Percentiles rank a stretch among this genome's conserved stretches.
phyloP scores from a whole-genome alignment of 2,329 filamentous ascomycete genomes.

The Trichoderma koningiopsis region DNA sequence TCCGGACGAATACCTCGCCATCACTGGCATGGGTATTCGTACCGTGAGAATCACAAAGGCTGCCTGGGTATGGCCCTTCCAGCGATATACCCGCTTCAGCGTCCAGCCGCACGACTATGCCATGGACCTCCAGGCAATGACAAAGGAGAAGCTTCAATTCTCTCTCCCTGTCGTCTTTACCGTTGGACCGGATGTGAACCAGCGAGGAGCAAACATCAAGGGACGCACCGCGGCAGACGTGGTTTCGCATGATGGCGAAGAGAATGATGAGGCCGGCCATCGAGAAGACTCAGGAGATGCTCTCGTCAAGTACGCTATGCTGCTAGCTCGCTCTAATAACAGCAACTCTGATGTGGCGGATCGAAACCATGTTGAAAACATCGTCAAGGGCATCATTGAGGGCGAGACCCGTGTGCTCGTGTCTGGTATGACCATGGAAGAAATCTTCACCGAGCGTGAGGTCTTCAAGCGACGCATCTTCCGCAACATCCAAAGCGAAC shows the following conservation, averaged over 20 bases:
- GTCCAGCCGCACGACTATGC: slow-evolving; percentile 80
- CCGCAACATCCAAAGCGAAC: slow-evolving; percentile 74
- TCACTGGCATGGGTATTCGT: slow-evolving; percentile 76
- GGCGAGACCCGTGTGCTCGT: slow-evolving; percentile 84
- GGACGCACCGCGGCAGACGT: slow-evolving; percentile 20
- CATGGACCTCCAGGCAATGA: slow-evolving; percentile 85
- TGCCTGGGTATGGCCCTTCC: slow-evolving; percentile 70
- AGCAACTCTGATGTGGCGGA: slow-evolving; percentile 40
- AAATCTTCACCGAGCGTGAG: slow-evolving; percentile 78
- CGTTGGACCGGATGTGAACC: slow-evolving; percentile 75
- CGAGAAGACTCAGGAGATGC: slow-evolving; percentile 60
- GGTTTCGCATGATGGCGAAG: slow-evolving; percentile 20
- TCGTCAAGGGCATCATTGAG: slow-evolving; percentile 88
- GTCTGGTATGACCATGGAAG: slow-evolving; percentile 89
- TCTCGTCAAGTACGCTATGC: slow-evolving; percentile 79
- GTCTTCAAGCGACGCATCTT: slow-evolving; percentile 77
- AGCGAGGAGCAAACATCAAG: slow-evolving; percentile 49
- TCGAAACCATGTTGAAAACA: slow-evolving; percentile 72
- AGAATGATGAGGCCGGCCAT: slow-evolving; percentile 32
- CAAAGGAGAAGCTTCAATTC: slow-evolving; percentile 83
- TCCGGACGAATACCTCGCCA: slow-evolving; percentile 83
- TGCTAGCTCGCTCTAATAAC: slow-evolving; percentile 67
- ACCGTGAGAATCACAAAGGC: slow-evolving; percentile 79
- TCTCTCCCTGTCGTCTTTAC: slow-evolving; percentile 82
- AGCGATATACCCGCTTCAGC: slow-evolving; percentile 63